phyloP scores from a whole-genome alignment of 139 green algal genomes.

The Klebsormidium nitens region DNA sequence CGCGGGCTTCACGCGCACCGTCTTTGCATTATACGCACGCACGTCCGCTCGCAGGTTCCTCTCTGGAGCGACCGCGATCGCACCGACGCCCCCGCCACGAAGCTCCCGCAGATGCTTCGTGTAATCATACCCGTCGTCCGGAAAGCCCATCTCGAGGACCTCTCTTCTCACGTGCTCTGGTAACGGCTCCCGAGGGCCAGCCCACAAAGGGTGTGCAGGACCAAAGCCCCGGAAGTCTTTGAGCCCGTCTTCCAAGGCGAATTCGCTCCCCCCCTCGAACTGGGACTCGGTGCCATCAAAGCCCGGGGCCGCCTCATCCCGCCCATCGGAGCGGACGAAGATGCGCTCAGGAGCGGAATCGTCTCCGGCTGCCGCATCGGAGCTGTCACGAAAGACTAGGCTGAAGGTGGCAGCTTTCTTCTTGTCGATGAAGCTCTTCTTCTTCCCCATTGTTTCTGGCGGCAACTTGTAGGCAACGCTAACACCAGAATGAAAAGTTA shows the following conservation, averaged over 20 bases:
- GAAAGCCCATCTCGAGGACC: constrained; percentile 57
- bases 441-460: too few species aligned
- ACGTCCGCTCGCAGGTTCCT: too few species aligned
- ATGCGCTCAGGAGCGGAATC: constrained; percentile 9
- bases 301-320: constrained; percentile 12
- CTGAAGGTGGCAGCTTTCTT: constrained; percentile 31
- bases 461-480: too few species aligned
- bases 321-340: constrained; percentile 23
- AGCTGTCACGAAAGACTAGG: constrained; percentile 28
- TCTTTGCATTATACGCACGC: too few species aligned
- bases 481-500: too few species aligned
- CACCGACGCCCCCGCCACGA: neutral
- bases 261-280: neutral
- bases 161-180: constrained; percentile 12
- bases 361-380: neutral
- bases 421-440: constrained; percentile 39
- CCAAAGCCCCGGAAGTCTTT: too few species aligned
- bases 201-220: neutral
- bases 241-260: neutral
- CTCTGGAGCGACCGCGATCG: neutral
- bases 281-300: neutral
- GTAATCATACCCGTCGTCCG: constrained; percentile 97
- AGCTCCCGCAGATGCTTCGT: constrained; percentile 63
- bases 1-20: too few species aligned
- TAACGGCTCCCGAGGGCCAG: neutral